Conservation (phyloP, 768 basidiomycete species). For the Glaciozyma martinii region DNA sequence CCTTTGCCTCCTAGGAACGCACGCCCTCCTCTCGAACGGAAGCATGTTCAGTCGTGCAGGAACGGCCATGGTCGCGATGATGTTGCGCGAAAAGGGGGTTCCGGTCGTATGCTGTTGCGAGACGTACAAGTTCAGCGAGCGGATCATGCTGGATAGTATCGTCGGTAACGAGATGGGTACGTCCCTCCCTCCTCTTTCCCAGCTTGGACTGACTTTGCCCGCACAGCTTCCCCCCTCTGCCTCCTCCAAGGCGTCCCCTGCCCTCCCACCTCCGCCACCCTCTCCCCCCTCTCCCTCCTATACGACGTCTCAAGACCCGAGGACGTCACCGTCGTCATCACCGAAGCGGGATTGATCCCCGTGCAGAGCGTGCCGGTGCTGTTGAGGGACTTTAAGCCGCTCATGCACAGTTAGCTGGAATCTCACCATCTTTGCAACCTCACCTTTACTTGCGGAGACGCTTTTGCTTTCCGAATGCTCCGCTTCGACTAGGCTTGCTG, state of each 20-base stretch:
- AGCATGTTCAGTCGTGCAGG: constrained; percentile 88
- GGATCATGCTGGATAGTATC: constrained; percentile 83
- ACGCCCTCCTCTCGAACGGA: constrained; percentile 89
- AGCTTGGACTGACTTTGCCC: constrained; percentile 8
- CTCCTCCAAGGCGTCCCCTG: constrained; percentile 33
- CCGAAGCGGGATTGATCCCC: constrained; percentile 77
- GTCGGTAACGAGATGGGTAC: constrained; percentile 90
- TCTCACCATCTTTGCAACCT: no score
- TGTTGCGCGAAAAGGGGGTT: constrained; percentile 76
- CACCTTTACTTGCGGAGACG: no score
- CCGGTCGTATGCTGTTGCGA: constrained; percentile 96
- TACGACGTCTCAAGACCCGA: constrained; percentile 91
- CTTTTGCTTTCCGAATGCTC: no score
- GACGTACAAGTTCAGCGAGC: constrained; percentile 95
- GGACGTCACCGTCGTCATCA: constrained; percentile 90
- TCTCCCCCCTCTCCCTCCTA: constrained; percentile 74
- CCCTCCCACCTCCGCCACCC: constrained; percentile 38
- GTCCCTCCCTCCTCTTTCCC: constrained; percentile 32
- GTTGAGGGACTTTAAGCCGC: constrained; percentile 33
- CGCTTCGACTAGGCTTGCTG: no score
- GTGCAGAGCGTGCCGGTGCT: constrained; percentile 34
- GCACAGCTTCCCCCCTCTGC: constrained; percentile 38
- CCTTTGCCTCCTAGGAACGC: constrained; percentile 81
- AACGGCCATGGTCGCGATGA: constrained; percentile 92
- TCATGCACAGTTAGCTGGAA: background rate